These are phyloP conservation scores for Kwoniella europaea DNA, from an alignment of 768 basidiomycete species.

Conservation along the genomic window DNA sequence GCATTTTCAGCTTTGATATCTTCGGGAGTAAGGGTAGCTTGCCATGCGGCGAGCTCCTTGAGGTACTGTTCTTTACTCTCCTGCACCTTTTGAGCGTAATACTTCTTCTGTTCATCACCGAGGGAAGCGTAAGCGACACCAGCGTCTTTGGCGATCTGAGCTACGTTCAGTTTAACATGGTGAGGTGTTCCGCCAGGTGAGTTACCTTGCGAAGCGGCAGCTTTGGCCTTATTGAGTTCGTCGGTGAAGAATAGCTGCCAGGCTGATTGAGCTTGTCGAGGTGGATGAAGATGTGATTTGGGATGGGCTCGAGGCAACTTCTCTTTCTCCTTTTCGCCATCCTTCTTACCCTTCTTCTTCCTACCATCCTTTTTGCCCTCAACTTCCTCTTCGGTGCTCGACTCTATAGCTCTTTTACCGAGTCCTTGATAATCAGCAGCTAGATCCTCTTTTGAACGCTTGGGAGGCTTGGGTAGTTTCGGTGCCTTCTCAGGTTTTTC, in stretches of 20 bases:
- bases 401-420: conserved; percentile 47
- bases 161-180: conserved; percentile 82
- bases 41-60: conserved; percentile 79
- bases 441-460: conserved; percentile 40
- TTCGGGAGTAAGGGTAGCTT: conserved; percentile 85
- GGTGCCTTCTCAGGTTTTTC: conserved; percentile 15
- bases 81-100: conserved; percentile 82
- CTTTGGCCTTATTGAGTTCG: conserved; percentile 74
- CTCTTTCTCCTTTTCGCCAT: conserved; percentile 40
- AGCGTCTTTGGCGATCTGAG: conserved; percentile 92
- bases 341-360: conserved; percentile 38
- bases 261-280: conserved; percentile 88
- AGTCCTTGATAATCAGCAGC: conserved; percentile 35
- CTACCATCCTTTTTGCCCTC: conserved; percentile 31
- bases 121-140: conserved; percentile 85
- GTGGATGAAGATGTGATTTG: conserved; percentile 81
- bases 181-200: conserved; percentile 50
- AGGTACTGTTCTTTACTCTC: conserved; percentile 83
- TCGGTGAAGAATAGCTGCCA: conserved; percentile 98
- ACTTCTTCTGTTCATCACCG: conserved; percentile 76
- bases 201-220: conserved; percentile 40
- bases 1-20: conserved; percentile 93
- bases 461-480: conserved; percentile 20
- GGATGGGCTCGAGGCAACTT: conserved; percentile 53
- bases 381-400: conserved; percentile 28